phyloP scores from a whole-genome alignment of 1,284 basidiomycete species.

The Coniferiporia sulphurascens region DNA sequence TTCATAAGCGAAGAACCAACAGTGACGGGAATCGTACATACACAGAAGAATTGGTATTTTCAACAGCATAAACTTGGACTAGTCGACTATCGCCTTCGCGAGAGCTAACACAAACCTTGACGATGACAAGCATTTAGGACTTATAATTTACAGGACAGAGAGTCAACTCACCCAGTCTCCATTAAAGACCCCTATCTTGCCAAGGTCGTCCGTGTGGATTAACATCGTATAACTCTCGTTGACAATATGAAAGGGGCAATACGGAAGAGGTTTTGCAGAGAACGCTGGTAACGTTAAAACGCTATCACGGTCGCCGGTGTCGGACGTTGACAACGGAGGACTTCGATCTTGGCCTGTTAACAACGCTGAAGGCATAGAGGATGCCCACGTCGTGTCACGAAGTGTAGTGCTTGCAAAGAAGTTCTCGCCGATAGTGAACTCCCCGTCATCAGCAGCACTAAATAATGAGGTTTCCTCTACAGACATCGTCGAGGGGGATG shows the following conservation, averaged over 20 bases:
- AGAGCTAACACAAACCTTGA: neutral
- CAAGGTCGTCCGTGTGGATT: slow-evolving; percentile 59
- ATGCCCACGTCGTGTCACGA: slow-evolving; percentile 24
- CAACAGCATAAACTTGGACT: slow-evolving; percentile 53
- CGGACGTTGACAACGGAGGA: neutral
- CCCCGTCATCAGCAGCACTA: slow-evolving; percentile 24
- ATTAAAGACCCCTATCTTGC: slow-evolving; percentile 70
- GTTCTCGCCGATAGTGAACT: slow-evolving; percentile 63
- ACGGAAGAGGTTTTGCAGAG: neutral
- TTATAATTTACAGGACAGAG: neutral
- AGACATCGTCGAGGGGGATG: slow-evolving; percentile 6
- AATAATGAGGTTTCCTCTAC: slow-evolving; percentile 18
- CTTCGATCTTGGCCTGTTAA: slow-evolving; percentile 16
- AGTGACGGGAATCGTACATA: neutral
- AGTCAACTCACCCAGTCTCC: slow-evolving; percentile 78
- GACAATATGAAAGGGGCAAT: slow-evolving; percentile 17
- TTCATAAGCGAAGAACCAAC: neutral
- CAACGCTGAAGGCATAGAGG: neutral
- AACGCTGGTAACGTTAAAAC: neutral
- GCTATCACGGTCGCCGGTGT: neutral
- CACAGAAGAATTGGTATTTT: slow-evolving; percentile 27
- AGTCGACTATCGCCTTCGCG: slow-evolving; percentile 34
- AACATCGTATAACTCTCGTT: slow-evolving; percentile 49
- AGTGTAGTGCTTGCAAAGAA: slow-evolving; percentile 53
- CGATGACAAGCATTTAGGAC: neutral